phyloP scores from a whole-genome alignment of 306 rosid species.

The Rubus idaeus region DNA sequence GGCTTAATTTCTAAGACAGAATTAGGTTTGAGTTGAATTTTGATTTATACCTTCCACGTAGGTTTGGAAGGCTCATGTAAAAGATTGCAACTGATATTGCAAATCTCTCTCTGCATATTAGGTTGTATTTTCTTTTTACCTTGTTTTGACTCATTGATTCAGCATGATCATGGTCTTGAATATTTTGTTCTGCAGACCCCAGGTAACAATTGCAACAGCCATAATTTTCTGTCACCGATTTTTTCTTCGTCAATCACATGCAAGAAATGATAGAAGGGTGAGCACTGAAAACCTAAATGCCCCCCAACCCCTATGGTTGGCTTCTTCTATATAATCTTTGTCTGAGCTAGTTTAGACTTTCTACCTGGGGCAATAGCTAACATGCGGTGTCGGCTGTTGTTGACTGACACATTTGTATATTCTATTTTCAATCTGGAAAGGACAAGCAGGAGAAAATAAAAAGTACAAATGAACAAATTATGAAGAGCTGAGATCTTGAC shows the following conservation, averaged over 20 bases:
- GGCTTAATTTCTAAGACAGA: not conserved
- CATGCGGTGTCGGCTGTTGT: not conserved
- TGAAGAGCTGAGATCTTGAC: not conserved
- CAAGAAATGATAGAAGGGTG: slow-evolving; percentile 97
- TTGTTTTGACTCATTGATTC: slow-evolving; percentile 7
- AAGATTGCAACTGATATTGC: not conserved
- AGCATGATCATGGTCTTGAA: slow-evolving; percentile 13
- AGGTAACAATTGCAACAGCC: slow-evolving; percentile 96
- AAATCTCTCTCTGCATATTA: not conserved
- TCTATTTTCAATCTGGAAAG: not conserved
- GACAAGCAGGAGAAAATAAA: not conserved
- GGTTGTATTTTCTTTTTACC: not conserved
- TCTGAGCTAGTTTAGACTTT: not conserved
- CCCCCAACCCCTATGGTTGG: not conserved
- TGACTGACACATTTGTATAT: not conserved
- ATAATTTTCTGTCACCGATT: slow-evolving; percentile 94
- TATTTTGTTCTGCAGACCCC: slow-evolving; percentile 70
- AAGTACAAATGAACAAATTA: not conserved
- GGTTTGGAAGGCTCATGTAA: not conserved
- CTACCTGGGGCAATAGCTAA: not conserved
- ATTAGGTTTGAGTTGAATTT: slow-evolving; percentile 11
- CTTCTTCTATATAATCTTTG: not conserved
- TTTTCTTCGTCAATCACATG: slow-evolving; percentile 96
- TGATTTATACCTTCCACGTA: not conserved
- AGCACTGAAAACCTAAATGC: slow-evolving; percentile 29